A percentile compares a stretch with the other conserved stretches of the same genome.
These are phyloP conservation scores for Claviceps capensis DNA, from an alignment of 2,329 filamentous ascomycete genomes.

Conservation along the genomic window DNA sequence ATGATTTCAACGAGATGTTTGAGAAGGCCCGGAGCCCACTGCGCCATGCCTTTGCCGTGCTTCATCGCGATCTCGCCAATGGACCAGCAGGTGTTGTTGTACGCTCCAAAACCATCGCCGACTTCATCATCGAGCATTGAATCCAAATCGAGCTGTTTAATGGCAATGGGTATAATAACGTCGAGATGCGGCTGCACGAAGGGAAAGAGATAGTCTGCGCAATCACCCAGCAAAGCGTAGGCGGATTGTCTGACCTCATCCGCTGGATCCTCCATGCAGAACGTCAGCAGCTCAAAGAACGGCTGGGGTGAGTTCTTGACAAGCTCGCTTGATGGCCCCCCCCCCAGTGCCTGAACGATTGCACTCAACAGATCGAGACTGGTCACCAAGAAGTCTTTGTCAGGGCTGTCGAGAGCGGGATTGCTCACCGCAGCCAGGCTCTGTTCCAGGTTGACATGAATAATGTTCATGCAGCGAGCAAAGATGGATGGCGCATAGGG, in stretches of 20 bases:
- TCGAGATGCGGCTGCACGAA: conserved; percentile 64
- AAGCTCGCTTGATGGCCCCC: conserved; percentile 59
- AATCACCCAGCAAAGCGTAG: conserved; percentile 88
- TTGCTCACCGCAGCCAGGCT: conserved; percentile 57
- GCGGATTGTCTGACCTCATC: conserved; percentile 94
- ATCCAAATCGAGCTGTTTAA: conserved; percentile 77
- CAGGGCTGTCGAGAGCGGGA: conserved; percentile 58
- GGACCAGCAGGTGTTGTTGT: conserved; percentile 98
- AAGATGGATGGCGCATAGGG: conserved; percentile 83
- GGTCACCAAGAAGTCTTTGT: conserved; percentile 95
- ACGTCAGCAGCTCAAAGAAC: conserved; percentile 80
- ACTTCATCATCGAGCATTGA: conserved; percentile 64
- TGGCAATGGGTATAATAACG: conserved; percentile 64
- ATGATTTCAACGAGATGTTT: conserved; percentile 70
- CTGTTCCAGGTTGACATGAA: conserved; percentile 81
- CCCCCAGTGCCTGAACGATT: conserved; percentile 78
- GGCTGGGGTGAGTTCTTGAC: conserved; percentile 62
- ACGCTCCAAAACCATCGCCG: conserved; percentile 75
- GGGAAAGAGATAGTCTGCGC: conserved; percentile 79
- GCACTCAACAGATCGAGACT: conserved; percentile 87
- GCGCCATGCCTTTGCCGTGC: conserved; percentile 58
- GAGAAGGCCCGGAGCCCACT: conserved; percentile 65
- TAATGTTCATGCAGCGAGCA: conserved; percentile 74
- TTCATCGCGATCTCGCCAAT: conserved; percentile 83
- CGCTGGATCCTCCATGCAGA: conserved; percentile 82